Base-by-base conservation (phyloP, 257 asterid genomes). In the Plantago elongata region DNA sequence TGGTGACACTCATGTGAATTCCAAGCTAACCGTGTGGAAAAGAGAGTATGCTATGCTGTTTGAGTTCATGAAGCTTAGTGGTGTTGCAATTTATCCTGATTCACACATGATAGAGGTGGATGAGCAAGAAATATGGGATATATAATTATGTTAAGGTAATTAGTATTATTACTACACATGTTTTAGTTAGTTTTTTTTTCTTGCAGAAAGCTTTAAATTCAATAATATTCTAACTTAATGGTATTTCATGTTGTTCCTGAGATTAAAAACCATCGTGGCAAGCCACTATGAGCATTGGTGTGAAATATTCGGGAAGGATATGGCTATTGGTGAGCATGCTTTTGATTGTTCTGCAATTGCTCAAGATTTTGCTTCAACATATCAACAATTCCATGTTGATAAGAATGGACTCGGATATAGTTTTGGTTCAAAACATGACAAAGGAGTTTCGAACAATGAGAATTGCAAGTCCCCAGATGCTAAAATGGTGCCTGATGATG, bases 261-360 rank as follows among this genome's bases (percentile, higher is more conserved):
- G 3, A 13, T 13, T 54, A 30, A 27, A 7, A 54, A 54, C 14
- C 0, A 12, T 37, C 18, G 45, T 5, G 60, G 45, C 14, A 54
- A 54, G 15, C 40, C 44, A 54, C 40, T 54, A 54, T 54, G 60
- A 54, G 38, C 43, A 54, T 11, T 54, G 60, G 60, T 54, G 60
- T 54, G 60, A 29, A 29, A 54, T 54, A 0, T 54, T 54, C 11
- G 60, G 60, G 27, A 54, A 54, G 42, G 60, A 54, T 38, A 54
- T 15, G 29, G 60, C 60, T 18, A 54, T 45, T 1, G 45, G 60
- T 12, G 60, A 17, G 60, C 42, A 22, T 22, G 60, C 60, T 12
- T 3, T 7, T 29, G 43, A 54, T 14, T 54, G 7, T 29, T 11
- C 60, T 12, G 12, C 45, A 7, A 3, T 29, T 54, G 44, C 13